Percentiles rank a stretch among this genome's conserved stretches.
phyloP scores from a whole-genome alignment of 1,139 yeast species.

The Zygosaccharomyces pseudobailii region DNA sequence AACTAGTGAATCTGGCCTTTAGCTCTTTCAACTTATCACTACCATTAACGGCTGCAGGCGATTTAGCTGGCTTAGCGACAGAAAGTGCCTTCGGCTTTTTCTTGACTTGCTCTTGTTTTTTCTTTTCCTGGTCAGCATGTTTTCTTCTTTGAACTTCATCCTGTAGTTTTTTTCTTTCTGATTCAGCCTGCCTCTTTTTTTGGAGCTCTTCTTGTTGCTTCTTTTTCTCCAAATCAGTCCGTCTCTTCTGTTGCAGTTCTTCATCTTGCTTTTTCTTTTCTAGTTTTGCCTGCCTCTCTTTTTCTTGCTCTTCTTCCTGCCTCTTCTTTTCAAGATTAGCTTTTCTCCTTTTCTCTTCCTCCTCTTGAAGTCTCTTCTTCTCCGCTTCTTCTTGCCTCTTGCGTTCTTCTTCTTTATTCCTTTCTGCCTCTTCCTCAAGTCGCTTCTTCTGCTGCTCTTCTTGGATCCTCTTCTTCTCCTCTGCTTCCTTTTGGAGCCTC shows the following conservation, averaged over 20 bases:
- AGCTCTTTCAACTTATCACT: constrained; percentile 16
- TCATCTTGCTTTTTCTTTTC: background rate
- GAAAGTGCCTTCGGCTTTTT: background rate
- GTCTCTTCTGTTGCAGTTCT: background rate
- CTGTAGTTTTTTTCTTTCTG: background rate
- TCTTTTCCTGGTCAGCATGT: background rate
- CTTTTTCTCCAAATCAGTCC: background rate
- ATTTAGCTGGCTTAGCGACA: background rate
- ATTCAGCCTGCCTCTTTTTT: background rate
- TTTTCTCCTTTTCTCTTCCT: constrained; percentile 21
- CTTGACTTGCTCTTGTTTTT: background rate
- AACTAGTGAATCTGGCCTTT: constrained; percentile 18
- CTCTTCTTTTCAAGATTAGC: constrained; percentile 19
- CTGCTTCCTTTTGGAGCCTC: constrained; percentile 6
- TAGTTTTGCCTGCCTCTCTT: background rate
- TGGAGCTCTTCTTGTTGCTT: background rate
- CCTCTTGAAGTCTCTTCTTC: constrained; percentile 11
- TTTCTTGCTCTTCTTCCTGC: constrained; percentile 15
- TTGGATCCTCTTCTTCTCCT: constrained; percentile 3
- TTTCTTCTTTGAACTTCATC: background rate
- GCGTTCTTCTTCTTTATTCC: constrained; percentile 8
- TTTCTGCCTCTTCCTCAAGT: constrained; percentile 3
- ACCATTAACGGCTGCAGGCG: constrained; percentile 5
- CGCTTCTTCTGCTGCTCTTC: constrained; percentile 18
- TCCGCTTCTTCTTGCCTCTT: constrained; percentile 6